Conservation (phyloP, 345 rosid species). For the Rubroshorea leprosula region DNA sequence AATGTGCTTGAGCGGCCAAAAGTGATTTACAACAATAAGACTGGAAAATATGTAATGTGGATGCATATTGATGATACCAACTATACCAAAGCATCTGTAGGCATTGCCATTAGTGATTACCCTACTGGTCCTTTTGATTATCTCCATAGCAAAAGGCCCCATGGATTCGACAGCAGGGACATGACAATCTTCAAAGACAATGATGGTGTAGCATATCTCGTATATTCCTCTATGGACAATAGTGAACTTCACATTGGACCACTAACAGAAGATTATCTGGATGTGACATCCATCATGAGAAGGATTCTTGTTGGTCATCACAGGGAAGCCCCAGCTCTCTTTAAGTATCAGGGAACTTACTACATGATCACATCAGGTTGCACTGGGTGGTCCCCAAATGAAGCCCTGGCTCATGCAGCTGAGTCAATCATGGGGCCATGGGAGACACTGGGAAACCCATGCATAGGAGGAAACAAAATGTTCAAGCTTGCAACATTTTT, state of each 20-base stretch:
- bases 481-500: constrained; percentile 68
- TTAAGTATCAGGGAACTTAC: constrained; percentile 68
- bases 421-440: constrained; percentile 89
- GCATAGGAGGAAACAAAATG: constrained; percentile 76
- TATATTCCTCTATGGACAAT: constrained; percentile 83
- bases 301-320: constrained; percentile 63
- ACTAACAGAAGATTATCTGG: constrained; percentile 62
- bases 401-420: constrained; percentile 78
- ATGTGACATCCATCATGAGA: constrained; percentile 47
- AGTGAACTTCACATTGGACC: constrained; percentile 90
- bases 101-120: constrained; percentile 63
- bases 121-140: constrained; percentile 83
- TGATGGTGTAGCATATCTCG: constrained; percentile 62
- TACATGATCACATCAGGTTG: constrained; percentile 95
- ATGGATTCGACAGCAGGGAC: constrained; percentile 84
- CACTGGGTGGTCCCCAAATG: constrained; percentile 96
- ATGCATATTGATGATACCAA: constrained; percentile 90
- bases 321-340: constrained; percentile 89
- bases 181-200: constrained; percentile 90
- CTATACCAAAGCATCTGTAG: constrained; percentile 92
- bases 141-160: constrained; percentile 72
- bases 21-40: constrained; percentile 69
- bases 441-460: constrained; percentile 92
- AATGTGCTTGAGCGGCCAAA: constrained; percentile 95
- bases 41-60: constrained; percentile 89